Conservation (phyloP, 768 basidiomycete genomes). For the Serendipita sp. region DNA sequence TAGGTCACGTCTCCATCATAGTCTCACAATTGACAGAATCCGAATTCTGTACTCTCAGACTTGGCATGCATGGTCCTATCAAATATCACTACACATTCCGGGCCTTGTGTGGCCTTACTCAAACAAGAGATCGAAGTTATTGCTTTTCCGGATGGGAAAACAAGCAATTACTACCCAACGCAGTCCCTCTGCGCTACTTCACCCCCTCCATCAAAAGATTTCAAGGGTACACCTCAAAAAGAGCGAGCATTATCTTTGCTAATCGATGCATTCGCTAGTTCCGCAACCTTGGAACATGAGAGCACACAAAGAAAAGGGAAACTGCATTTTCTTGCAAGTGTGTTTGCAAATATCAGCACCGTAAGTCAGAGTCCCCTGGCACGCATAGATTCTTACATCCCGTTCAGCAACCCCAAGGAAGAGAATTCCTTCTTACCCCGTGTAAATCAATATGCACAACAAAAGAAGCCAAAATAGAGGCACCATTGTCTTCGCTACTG, state of each 20-base stretch:
- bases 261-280: constrained; percentile 78
- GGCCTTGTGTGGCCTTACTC: constrained; percentile 48
- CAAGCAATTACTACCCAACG: constrained; percentile 51
- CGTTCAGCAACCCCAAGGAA: constrained; percentile 44
- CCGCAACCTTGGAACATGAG: constrained; percentile 38
- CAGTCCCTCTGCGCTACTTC: constrained; percentile 72
- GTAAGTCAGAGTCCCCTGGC: constrained; percentile 29
- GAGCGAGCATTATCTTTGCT: constrained; percentile 61
- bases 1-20: constrained; percentile 9
- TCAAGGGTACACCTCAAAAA: constrained; percentile 34
- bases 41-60: constrained; percentile 81
- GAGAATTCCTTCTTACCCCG: constrained; percentile 67
- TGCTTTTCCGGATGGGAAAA: constrained; percentile 37
- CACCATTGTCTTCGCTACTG: constrained; percentile 67
- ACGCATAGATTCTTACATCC: neutral
- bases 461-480: constrained; percentile 40
- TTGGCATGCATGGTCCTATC: constrained; percentile 94
- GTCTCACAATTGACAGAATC: constrained; percentile 39
- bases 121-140: constrained; percentile 34
- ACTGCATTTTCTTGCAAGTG: constrained; percentile 82
- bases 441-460: constrained; percentile 32
- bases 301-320: constrained; percentile 42
- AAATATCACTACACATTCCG: constrained; percentile 69
- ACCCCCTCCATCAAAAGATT: constrained; percentile 55
- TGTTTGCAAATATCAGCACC: constrained; percentile 80